Evolutionary conservation across 2,329 filamentous ascomycete genomes (phyloP).

Genomic region (Daldinia sp.): DNA sequence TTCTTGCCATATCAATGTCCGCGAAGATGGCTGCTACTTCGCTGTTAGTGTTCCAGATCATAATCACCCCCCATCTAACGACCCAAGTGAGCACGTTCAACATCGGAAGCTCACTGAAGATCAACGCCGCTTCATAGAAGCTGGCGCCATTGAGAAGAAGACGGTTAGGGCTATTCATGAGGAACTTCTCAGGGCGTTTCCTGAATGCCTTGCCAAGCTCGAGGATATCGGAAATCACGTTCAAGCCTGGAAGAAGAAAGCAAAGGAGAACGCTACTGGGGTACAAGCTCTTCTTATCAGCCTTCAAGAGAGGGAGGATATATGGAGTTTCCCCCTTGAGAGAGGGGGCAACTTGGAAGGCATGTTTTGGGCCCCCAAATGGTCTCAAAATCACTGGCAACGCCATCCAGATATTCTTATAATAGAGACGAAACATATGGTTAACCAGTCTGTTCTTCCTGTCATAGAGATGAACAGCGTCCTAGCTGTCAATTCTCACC

Average conservation of each 20-base stretch:
- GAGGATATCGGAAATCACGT: conserved; percentile 48
- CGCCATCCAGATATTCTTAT: conserved; percentile 48
- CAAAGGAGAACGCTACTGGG: conserved; percentile 47
- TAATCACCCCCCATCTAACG: conserved; percentile 46
- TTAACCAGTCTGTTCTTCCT: conserved; percentile 46
- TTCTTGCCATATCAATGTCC: conserved; percentile 44
- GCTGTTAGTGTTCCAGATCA: conserved; percentile 44
- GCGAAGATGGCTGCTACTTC: conserved; percentile 46
- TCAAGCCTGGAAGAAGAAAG: conserved; percentile 47
- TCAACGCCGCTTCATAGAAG: conserved; percentile 46
- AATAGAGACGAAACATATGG: conserved; percentile 47
- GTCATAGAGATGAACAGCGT: conserved; percentile 49
- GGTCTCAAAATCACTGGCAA: conserved; percentile 47
- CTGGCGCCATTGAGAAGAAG: conserved; percentile 45
- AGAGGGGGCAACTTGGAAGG: conserved; percentile 44
- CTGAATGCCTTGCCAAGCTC: conserved; percentile 43
- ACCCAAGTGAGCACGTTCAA: conserved; percentile 44
- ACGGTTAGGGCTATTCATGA: conserved; percentile 43
- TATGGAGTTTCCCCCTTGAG: conserved; percentile 46
- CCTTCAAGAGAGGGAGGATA: conserved; percentile 47
- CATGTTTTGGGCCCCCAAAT: conserved; percentile 49
- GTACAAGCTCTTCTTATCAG: conserved; percentile 47
- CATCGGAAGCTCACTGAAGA: conserved; percentile 48
- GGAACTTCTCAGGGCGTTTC: conserved; percentile 43
- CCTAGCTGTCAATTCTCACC: conserved; percentile 42